phyloP scores from a whole-genome alignment of 352 stramenopile genomes.

The Sclerospora graminicola region DNA sequence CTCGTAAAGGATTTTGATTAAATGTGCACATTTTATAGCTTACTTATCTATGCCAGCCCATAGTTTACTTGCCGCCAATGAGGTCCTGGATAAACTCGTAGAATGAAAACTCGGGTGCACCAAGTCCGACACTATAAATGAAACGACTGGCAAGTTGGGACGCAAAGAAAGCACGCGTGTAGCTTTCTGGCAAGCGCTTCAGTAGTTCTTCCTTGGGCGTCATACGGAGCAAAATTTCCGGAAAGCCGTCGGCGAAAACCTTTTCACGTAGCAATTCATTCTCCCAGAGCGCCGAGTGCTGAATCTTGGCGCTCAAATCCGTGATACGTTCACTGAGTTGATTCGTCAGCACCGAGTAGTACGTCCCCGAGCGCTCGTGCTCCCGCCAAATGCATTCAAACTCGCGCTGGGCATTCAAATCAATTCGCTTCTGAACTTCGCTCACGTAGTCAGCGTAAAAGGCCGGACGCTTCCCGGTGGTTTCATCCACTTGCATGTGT shows the following conservation, averaged over 20 bases:
- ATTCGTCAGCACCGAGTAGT: constrained; percentile 70
- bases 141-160: constrained; percentile 76
- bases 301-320: constrained; percentile 72
- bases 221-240: constrained; percentile 46
- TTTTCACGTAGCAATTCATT: constrained; percentile 55
- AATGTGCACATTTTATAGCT: background rate
- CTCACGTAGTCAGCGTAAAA: constrained; percentile 77
- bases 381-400: constrained; percentile 82
- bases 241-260: constrained; percentile 73
- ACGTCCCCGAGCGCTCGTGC: constrained; percentile 54
- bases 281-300: constrained; percentile 62
- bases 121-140: constrained; percentile 65
- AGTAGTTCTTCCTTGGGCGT: constrained; percentile 55
- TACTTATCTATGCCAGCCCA: constrained; percentile 3
- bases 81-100: constrained; percentile 79
- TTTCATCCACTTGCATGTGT: constrained; percentile 72
- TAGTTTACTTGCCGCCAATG: constrained; percentile 22
- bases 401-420: constrained; percentile 66
- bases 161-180: constrained; percentile 71
- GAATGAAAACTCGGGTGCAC: constrained; percentile 72
- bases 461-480: constrained; percentile 35
- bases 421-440: constrained; percentile 72
- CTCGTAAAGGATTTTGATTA: background rate
- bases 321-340: constrained; percentile 73
- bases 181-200: constrained; percentile 60